Evolutionary conservation across 2,329 filamentous ascomycete genomes (phyloP), one percentile per base, ranked within the genome.

Genomic region (Colletotrichum eleusines): DNA sequence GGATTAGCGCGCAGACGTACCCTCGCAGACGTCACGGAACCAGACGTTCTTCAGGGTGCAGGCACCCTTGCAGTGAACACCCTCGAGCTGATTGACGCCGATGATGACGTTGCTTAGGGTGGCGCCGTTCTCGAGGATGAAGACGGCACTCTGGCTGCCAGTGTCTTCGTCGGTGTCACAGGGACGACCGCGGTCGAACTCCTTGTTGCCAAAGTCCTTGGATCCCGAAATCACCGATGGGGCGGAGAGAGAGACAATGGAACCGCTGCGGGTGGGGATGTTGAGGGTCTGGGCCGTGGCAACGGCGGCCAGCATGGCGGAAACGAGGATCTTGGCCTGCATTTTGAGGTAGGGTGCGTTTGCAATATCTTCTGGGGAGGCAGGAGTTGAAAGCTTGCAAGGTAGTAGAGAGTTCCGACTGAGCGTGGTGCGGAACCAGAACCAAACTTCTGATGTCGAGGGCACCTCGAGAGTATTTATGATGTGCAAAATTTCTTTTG

Each of bases 101-200:
- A 87, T 87, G 75, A 88, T 86, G 76, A 85, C 85, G 74, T 87
- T 87, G 73, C 81, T 83, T 35, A 88, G 78, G 33, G 81, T 85
- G 38, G 82, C 86, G 38, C 86, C 86, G 61, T 82, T 79, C 76
- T 84, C 80, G 63, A 88, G 79, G 72, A 85, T 80, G 81, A 88
- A 88, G 76, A 88, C 85, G 55, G 86, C 84, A 62, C 74, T 74
- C 5, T 73, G 74, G 28, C 69, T 72, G 63, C 72, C 72, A 2
- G 71, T 74, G 63, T 74, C 73, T 38, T 51, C 73, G 14, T 74
- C 73, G 16, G 63, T 73, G 59, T 74, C 63, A 50, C 73, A 75
- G 18, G 54, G 4, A n/a, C 70, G 69, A 35, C 74, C 74, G 7
- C 74, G 73, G 66, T 75, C 74, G 48, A 70, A 75, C 66, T 75